Evolutionary conservation across 208 protist genomes (phyloP), one percentile per base, ranked within the genome.

Genomic region (Vickermania spadyakhi): DNA sequence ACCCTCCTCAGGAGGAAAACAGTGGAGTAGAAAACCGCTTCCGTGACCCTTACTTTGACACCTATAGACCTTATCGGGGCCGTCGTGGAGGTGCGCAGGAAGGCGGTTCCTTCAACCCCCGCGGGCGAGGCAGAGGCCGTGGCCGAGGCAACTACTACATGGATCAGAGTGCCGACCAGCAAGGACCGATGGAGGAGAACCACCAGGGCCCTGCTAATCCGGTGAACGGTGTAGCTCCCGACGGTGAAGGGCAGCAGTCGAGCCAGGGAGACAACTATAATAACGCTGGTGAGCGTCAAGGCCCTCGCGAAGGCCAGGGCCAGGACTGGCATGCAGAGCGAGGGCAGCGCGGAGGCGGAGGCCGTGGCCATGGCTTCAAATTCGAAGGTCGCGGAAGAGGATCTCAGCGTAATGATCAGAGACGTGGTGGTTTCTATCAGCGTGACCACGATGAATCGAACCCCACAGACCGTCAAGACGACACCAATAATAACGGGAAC

Each of bases 71-170:
- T 31, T 49, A 69, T 36, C 36, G 68, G 4, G 53, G 70, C 31
- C 50, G 66, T 28, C 58, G 73, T 60, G 62, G 70, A 7, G 55
- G 72, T 60, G 60, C 62, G 26, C 57, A 56, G 56, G 45, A 60
- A 49, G 7, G 58, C 45, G 42, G 63, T 67, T 42, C 69, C 60
- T 59, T 66, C 52, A n/a, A 55, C 28, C 55, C 60, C 22, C 60
- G 70, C 22, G 66, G 65, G n/a, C 49, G 62, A 56, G 31, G 55
- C 52, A 56, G 65, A 28, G 36, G 64, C 54, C 53, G 63, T 30
- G 41, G 73, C 2, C 28, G 68, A 28, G 72, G 72, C 42, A 51
- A 64, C 26, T 29, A 45, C 28, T 59, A 41, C 45, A 51, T 30
- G 51, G 29, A 63, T 7, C 36, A 45, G 36, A 18, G 18, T 18